phyloP scores from a whole-genome alignment of 2,329 filamentous ascomycete species.

The Stagonosporopsis vannaccii region DNA sequence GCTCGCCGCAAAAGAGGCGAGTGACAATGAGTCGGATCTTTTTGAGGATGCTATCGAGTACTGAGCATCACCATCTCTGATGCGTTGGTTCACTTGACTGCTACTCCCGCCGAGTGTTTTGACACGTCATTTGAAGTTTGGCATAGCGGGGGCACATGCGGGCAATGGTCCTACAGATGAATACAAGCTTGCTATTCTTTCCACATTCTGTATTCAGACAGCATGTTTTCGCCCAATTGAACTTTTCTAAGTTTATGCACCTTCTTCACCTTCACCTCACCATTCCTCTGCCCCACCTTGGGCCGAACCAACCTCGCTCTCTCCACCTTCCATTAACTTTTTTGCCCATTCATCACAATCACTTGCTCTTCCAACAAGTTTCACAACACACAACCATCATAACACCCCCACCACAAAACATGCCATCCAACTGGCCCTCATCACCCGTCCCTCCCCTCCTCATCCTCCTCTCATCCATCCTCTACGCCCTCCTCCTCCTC shows the following conservation, averaged over 20 bases:
- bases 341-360: background rate
- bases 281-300: background rate
- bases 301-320: background rate
- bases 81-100: background rate
- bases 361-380: background rate
- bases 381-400: background rate
- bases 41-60: slow-evolving; percentile 10
- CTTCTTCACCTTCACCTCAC: background rate
- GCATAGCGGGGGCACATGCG: background rate
- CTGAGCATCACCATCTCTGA: background rate
- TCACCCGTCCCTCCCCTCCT: background rate
- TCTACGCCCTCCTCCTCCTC: slow-evolving; percentile 24
- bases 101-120: no score
- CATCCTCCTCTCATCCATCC: background rate
- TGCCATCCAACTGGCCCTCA: background rate
- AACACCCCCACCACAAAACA: background rate
- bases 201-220: background rate
- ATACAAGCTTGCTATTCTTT: no score
- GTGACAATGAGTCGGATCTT: slow-evolving; percentile 4
- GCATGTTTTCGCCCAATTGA: background rate
- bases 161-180: no score
- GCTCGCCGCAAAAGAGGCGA: background rate
- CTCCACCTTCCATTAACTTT: no score
- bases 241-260: background rate
- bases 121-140: background rate